Percentiles rank a stretch among this genome's conserved stretches.
phyloP scores from a whole-genome alignment of 2,329 filamentous ascomycete genomes.

The Parastagonospora nodorum region DNA sequence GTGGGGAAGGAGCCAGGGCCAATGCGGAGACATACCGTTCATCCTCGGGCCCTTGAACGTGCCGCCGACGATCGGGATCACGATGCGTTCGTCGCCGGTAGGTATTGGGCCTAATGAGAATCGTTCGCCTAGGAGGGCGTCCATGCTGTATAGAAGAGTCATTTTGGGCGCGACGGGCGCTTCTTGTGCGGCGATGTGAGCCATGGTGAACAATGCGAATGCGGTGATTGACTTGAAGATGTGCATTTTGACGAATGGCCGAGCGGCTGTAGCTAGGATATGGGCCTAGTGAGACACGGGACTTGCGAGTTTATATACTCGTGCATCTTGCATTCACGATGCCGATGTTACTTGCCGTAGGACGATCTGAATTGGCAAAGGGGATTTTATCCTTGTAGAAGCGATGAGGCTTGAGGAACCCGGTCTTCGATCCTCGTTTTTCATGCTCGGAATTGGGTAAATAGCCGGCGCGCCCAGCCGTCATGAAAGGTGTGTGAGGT shows the following conservation, averaged over 20 bases:
- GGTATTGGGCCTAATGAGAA: slow-evolving; percentile 28
- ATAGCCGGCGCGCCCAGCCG: background rate
- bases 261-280: background rate
- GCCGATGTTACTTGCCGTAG: background rate
- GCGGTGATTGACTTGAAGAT: slow-evolving; percentile 9
- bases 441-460: background rate
- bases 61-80: slow-evolving; percentile 38
- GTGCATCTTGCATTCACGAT: background rate
- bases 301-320: background rate
- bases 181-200: slow-evolving; percentile 1
- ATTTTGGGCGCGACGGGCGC: slow-evolving; percentile 21
- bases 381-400: background rate
- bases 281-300: no score
- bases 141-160: slow-evolving; percentile 32
- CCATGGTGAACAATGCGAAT: slow-evolving; percentile 18
- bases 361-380: background rate
- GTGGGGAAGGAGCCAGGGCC: background rate
- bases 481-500: background rate
- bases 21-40: slow-evolving; percentile 17
- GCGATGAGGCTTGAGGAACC: background rate
- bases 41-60: slow-evolving; percentile 34
- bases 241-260: slow-evolving; percentile 11
- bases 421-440: background rate
- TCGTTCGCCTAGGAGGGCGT: slow-evolving; percentile 20
- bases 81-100: slow-evolving; percentile 26